Base-by-base conservation (phyloP, 163 green algal species). In the Scenedesmus sp. region DNA sequence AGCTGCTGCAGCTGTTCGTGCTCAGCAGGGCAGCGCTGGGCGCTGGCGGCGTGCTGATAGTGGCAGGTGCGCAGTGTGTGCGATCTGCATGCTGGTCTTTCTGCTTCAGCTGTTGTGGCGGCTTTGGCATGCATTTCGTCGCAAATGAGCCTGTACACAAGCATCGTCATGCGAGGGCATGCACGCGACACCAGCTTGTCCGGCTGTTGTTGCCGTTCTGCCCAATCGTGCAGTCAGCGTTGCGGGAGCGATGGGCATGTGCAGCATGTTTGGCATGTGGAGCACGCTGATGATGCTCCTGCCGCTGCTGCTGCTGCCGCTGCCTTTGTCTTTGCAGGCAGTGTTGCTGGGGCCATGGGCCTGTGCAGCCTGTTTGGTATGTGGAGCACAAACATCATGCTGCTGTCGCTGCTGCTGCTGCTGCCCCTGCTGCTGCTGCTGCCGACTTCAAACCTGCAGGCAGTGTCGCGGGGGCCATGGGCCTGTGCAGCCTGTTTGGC, bases 31-130 rank as follows among this genome's bases (percentile, higher is more conserved):
- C 90, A 10, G 83, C 84, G 0, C 92, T 98, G 57, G 97, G 95
- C 0, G 92, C 97, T 86, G 96, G 93, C 7, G 97, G 97, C 10
- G 97, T 99, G 73, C 46, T 96, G 3, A 96, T 99, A 23, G 97
- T 99, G 79, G 95, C 94, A 73, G 64, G 64, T 73, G 15, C 59
- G 59, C 8, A 0, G 0, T 64, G 59, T 10, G 10, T 64, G 59
- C 2, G 59, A 64, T 64, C 2, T 64, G 59, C n/a, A n/a, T n/a
- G n/a, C n/a, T n/a, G n/a, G n/a, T n/a, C n/a, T n/a, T n/a, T n/a
- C n/a, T n/a, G n/a, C n/a, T n/a, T n/a, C n/a, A n/a, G n/a, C n/a
- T n/a, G n/a, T n/a, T n/a, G n/a, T n/a, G n/a, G n/a, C n/a, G n/a
- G n/a, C n/a, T n/a, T n/a, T n/a, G n/a, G n/a, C n/a, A n/a, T n/a